A percentile compares a stretch with the other conserved stretches of the same genome.
phyloP scores from a whole-genome alignment of 257 asterid species.

The Solanum verrucosum region DNA sequence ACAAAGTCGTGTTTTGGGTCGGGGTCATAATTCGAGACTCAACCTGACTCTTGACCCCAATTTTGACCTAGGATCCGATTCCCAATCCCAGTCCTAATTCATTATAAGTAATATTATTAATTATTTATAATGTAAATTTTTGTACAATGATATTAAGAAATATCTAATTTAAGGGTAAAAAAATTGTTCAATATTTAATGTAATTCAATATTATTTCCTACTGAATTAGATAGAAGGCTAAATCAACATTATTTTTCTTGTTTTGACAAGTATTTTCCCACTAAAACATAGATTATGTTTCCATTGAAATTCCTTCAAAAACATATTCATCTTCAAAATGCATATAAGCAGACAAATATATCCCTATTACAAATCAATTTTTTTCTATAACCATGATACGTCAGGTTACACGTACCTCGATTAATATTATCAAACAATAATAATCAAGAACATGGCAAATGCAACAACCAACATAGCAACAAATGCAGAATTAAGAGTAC shows the following conservation, averaged over 20 bases:
- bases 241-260: not conserved
- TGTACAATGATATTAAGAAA: not conserved
- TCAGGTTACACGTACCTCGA: not conserved
- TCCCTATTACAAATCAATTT: not conserved
- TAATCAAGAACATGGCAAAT: not conserved
- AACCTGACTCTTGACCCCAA: not conserved
- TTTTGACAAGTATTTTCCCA: not conserved
- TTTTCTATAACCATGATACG: not conserved
- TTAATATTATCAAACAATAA: too few relatives aligned
- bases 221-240: not conserved
- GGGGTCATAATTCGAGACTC: not conserved
- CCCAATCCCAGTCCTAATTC: not conserved
- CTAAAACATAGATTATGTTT: too few relatives aligned
- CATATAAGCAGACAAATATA: not conserved
- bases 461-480: slow-evolving; percentile 6
- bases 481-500: not conserved
- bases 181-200: too few relatives aligned
- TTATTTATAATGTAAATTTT: not conserved
- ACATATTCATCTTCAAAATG: not conserved
- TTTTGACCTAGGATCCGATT: not conserved
- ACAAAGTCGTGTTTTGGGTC: too few relatives aligned
- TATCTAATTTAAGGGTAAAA: not conserved
- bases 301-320: not conserved
- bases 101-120: not conserved
- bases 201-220: not conserved